These are phyloP conservation scores for Colletotrichum camelliae DNA, from an alignment of 2,329 filamentous ascomycete genomes.

Conservation along the genomic window DNA sequence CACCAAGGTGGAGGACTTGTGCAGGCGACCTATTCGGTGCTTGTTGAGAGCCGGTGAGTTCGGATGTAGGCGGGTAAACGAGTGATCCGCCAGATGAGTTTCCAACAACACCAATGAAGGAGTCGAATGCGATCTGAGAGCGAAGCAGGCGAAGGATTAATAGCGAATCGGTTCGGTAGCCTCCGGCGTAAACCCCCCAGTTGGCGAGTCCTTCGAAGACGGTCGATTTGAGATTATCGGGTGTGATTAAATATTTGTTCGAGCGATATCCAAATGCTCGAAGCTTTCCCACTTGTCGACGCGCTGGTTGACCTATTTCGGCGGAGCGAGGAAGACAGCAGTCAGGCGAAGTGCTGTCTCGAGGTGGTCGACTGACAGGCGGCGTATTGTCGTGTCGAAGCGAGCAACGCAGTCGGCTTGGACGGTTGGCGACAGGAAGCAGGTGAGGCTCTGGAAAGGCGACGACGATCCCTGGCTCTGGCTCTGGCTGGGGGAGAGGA, in stretches of 20 bases:
- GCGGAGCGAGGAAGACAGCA: not conserved
- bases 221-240: not conserved
- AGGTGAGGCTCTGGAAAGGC: not conserved
- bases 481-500: not conserved
- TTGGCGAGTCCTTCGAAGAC: not conserved
- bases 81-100: not conserved
- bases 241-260: not conserved
- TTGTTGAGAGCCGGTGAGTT: not conserved
- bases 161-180: not conserved
- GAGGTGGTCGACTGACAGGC: not conserved
- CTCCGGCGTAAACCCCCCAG: not conserved
- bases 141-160: not conserved
- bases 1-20: not conserved
- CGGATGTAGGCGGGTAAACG: slow-evolving; percentile 1
- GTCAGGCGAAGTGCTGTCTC: not conserved
- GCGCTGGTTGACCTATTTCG: not conserved
- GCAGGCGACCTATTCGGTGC: not conserved
- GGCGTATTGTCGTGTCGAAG: not conserved
- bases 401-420: not conserved
- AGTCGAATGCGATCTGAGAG: not conserved
- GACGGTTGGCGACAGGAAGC: not conserved
- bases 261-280: not conserved
- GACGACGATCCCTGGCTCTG: slow-evolving; percentile 3
- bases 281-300: not conserved
- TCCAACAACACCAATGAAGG: not conserved